Percentiles rank a stretch among this genome's conserved stretches.
These are phyloP conservation scores for Malassezia furfur DNA, from an alignment of 1,284 basidiomycete genomes.

Conservation along the genomic window DNA sequence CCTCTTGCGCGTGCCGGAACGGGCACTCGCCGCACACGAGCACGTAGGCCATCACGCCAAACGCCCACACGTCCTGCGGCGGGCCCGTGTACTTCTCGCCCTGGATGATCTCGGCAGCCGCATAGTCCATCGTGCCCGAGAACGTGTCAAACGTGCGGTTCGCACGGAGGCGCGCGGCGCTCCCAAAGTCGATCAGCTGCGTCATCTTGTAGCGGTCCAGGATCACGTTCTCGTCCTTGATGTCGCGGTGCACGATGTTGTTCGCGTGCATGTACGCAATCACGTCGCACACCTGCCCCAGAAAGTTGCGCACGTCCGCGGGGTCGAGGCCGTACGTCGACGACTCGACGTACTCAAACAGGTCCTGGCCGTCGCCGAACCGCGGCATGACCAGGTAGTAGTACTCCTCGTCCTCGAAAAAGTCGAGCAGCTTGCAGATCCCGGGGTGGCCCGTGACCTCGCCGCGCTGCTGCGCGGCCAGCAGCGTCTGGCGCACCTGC, in stretches of 20 bases:
- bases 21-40: constrained; percentile 90
- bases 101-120: constrained; percentile 87
- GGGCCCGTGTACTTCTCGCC: constrained; percentile 90
- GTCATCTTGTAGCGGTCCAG: constrained; percentile 53
- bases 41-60: constrained; percentile 94
- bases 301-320: constrained; percentile 66
- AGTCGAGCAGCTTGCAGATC: constrained; percentile 86
- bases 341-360: constrained; percentile 89
- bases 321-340: constrained; percentile 76
- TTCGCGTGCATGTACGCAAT: constrained; percentile 79
- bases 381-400: constrained; percentile 69
- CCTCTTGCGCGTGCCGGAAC: constrained; percentile 54
- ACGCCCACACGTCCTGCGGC: constrained; percentile 96
- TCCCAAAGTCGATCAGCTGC: constrained; percentile 89
- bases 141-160: constrained; percentile 93
- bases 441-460: constrained; percentile 59
- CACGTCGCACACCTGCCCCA: constrained; percentile 89
- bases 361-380: constrained; percentile 58
- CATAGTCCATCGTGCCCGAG: constrained; percentile 74
- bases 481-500: not conserved
- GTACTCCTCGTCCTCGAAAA: constrained; percentile 93
- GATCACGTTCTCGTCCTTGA: constrained; percentile 94
- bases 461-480: constrained; percentile 1
- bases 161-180: constrained; percentile 59
- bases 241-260: constrained; percentile 91